Conservation (phyloP, 2,329 filamentous ascomycete species). For the Aspergillus phoenicis region DNA sequence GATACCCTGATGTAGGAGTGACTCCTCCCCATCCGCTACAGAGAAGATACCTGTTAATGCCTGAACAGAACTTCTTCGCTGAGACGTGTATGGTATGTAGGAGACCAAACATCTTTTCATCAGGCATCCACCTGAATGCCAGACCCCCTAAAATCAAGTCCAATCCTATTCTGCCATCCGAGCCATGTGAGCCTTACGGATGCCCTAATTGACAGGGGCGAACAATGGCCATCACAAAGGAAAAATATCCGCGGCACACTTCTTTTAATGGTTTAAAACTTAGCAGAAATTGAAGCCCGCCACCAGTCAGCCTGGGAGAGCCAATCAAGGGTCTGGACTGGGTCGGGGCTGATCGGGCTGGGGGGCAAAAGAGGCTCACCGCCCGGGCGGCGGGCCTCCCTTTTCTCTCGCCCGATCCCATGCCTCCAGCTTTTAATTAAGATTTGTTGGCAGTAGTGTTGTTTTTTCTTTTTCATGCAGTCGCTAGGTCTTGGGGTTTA, state of each 20-base stretch:
- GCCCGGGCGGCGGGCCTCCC: slow-evolving; percentile 2
- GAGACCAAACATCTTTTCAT: background rate
- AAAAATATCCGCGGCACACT: background rate
- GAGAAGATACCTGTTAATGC: background rate
- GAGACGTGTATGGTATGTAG: background rate
- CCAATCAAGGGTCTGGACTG: slow-evolving; percentile 6
- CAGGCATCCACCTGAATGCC: slow-evolving; percentile 6
- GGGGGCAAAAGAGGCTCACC: slow-evolving; percentile 13
- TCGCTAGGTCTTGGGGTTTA: slow-evolving; percentile 14
- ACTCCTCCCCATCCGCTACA: background rate
- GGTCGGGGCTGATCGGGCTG: slow-evolving; percentile 8
- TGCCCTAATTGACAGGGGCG: background rate
- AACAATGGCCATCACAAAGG: background rate
- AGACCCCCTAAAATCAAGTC: background rate
- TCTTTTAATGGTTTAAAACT: background rate
- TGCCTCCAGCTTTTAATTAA: too few species aligned
- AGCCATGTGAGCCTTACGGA: background rate
- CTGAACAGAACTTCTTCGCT: background rate
- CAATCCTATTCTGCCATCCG: background rate
- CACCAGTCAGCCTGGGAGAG: background rate
- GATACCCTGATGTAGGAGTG: background rate
- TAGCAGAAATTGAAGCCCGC: background rate
- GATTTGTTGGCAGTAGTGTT: background rate
- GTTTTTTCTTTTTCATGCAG: slow-evolving; percentile 5
- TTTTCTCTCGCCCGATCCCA: background rate